phyloP scores from a whole-genome alignment of 495 filamentous ascomycete genomes.

The Parathielavia appendiculata region DNA sequence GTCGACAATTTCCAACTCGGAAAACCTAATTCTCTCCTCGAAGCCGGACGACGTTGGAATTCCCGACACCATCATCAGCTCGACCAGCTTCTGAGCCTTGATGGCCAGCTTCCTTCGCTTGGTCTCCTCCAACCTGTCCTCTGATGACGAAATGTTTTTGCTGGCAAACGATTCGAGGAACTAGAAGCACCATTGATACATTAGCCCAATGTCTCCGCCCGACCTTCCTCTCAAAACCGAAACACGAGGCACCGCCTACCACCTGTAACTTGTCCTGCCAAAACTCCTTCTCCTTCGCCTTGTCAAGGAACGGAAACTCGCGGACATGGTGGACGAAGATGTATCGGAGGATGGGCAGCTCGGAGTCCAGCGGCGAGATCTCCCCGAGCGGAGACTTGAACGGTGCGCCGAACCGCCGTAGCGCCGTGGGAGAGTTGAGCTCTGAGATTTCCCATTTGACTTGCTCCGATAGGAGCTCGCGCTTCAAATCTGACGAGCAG shows the following conservation, averaged over 20 bases:
- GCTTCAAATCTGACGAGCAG: conserved; percentile 72
- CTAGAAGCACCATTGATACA: conserved; percentile 41
- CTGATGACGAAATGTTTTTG: conserved; percentile 93
- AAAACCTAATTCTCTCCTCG: conserved; percentile 92
- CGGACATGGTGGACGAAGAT: conserved; percentile 98
- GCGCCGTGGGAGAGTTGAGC: conserved; percentile 86
- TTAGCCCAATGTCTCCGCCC: neutral
- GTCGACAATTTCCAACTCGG: conserved; percentile 94
- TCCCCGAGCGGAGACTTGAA: conserved; percentile 91
- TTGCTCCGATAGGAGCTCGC: conserved; percentile 87
- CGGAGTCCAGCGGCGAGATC: conserved; percentile 86
- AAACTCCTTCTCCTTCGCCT: conserved; percentile 96
- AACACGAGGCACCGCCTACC: conserved; percentile 48
- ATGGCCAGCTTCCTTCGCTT: conserved; percentile 87
- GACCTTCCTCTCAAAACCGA: neutral
- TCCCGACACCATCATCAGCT: conserved; percentile 98
- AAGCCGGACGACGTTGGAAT: conserved; percentile 94
- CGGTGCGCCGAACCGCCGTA: conserved; percentile 91
- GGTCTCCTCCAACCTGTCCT: conserved; percentile 92
- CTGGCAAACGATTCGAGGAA: conserved; percentile 97
- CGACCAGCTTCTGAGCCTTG: conserved; percentile 91
- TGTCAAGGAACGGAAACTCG: conserved; percentile 94
- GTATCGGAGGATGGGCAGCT: conserved; percentile 88
- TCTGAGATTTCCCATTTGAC: conserved; percentile 84
- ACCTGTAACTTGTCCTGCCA: conserved; percentile 98